Conservation (phyloP, 2,329 filamentous ascomycete genomes). For the Rhytidhysteron rufulum region DNA sequence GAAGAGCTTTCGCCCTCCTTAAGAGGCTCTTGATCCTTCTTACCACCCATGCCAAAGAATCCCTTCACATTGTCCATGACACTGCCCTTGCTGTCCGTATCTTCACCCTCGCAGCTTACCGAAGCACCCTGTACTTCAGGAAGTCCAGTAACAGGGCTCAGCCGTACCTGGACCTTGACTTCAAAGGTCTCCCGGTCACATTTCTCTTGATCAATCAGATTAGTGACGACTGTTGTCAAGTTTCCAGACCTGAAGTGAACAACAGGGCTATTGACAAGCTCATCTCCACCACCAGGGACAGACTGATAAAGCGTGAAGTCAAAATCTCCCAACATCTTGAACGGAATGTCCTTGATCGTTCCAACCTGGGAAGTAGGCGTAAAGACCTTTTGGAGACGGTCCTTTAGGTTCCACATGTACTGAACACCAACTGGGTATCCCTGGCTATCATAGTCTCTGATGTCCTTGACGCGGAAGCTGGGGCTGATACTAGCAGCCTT, state of each 20-base stretch:
- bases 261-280: conserved; percentile 55
- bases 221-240: conserved; percentile 74
- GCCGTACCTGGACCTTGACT: conserved; percentile 72
- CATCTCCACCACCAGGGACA: conserved; percentile 46
- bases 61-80: conserved; percentile 95
- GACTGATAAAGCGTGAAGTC: conserved; percentile 75
- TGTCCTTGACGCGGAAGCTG: conserved; percentile 97
- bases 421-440: conserved; percentile 71
- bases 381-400: conserved; percentile 79
- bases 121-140: conserved; percentile 73
- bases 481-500: conserved; percentile 88
- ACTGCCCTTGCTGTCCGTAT: conserved; percentile 66
- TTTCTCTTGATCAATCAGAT: conserved; percentile 72
- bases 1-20: conserved; percentile 47
- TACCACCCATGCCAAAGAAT: conserved; percentile 88
- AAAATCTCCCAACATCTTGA: conserved; percentile 81
- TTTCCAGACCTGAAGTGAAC: conserved; percentile 73
- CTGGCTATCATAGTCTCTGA: conserved; percentile 73
- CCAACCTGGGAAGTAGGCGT: conserved; percentile 71
- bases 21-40: conserved; percentile 71
- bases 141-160: conserved; percentile 70
- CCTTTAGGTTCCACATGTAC: conserved; percentile 67
- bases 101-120: conserved; percentile 81
- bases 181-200: conserved; percentile 74
- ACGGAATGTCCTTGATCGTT: conserved; percentile 75